These are phyloP conservation scores for Amanita molliuscula DNA, from an alignment of 768 basidiomycete genomes.

Conservation along the genomic window DNA sequence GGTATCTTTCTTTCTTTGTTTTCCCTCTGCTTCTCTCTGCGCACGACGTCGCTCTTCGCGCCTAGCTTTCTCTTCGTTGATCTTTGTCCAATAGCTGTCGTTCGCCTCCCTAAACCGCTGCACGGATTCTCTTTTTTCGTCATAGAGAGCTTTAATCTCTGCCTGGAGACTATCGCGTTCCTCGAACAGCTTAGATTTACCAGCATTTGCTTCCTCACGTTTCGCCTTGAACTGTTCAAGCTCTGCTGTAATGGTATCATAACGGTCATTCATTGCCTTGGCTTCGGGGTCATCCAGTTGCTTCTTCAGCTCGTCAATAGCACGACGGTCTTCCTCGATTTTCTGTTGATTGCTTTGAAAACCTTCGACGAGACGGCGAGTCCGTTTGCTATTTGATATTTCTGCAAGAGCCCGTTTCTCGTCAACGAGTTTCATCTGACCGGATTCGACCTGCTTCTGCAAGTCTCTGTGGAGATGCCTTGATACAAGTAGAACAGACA, in stretches of 20 bases:
- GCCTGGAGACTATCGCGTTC: conserved; percentile 71
- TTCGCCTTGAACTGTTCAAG: conserved; percentile 81
- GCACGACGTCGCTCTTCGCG: conserved; percentile 70
- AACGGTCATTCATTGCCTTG: conserved; percentile 72
- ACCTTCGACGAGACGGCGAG: conserved; percentile 64
- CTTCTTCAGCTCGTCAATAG: conserved; percentile 70
- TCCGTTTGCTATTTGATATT: conserved; percentile 64
- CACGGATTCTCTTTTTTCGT: conserved; percentile 66
- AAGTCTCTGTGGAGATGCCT: conserved; percentile 43
- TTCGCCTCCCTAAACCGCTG: conserved; percentile 70
- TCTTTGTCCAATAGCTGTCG: conserved; percentile 73
- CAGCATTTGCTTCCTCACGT: conserved; percentile 75
- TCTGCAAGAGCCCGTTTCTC: conserved; percentile 95
- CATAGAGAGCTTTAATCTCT: conserved; percentile 60
- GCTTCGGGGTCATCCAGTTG: conserved; percentile 87
- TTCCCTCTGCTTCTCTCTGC: conserved; percentile 70
- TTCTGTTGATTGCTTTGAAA: conserved; percentile 72
- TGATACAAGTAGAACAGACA: background rate
- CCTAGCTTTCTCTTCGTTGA: conserved; percentile 81
- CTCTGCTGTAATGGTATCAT: conserved; percentile 73
- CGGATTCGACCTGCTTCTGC: conserved; percentile 88
- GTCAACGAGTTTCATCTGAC: conserved; percentile 83
- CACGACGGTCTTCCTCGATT: conserved; percentile 69
- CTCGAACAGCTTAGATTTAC: conserved; percentile 73
- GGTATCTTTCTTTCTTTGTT: conserved; percentile 69